These are phyloP conservation scores for Artemisia argyi DNA, from an alignment of 129 eudicot genomes.

Conservation along the genomic window DNA sequence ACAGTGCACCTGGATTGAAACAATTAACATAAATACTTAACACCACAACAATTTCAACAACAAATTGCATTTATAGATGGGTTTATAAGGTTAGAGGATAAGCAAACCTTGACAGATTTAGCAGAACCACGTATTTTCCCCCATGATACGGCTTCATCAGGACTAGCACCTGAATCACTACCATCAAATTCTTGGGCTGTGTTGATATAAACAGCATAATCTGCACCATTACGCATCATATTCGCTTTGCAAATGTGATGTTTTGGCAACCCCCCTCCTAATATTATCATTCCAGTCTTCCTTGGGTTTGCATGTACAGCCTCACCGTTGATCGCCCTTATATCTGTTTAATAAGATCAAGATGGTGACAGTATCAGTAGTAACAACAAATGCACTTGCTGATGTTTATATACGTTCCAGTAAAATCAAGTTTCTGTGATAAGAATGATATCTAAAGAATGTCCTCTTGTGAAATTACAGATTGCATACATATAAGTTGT, in stretches of 20 bases:
- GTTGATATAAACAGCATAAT: slow-evolving; percentile 81
- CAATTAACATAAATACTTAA: neutral
- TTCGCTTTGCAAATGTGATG: slow-evolving; percentile 96
- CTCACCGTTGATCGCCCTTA: slow-evolving; percentile 74
- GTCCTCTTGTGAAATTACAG: no score
- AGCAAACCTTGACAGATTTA: slow-evolving; percentile 76
- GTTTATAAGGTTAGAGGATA: no score
- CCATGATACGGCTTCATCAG: slow-evolving; percentile 98
- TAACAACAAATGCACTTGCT: no score
- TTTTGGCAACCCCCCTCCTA: slow-evolving; percentile 95
- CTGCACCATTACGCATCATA: slow-evolving; percentile 99
- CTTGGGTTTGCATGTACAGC: slow-evolving; percentile 84
- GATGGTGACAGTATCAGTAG: no score
- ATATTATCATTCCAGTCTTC: slow-evolving; percentile 87
- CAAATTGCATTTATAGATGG: no score
- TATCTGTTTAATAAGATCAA: slow-evolving; percentile 42
- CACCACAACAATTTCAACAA: no score
- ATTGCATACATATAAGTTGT: no score
- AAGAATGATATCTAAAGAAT: no score
- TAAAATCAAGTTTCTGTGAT: no score
- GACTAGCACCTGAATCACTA: slow-evolving; percentile 96
- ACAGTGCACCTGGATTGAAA: slow-evolving; percentile 70
- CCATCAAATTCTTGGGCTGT: slow-evolving; percentile 97
- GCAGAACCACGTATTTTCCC: slow-evolving; percentile 92
- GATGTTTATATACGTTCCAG: no score